phyloP scores from a whole-genome alignment of 2,329 filamentous ascomycete genomes.

The Arthroderma uncinatum region DNA sequence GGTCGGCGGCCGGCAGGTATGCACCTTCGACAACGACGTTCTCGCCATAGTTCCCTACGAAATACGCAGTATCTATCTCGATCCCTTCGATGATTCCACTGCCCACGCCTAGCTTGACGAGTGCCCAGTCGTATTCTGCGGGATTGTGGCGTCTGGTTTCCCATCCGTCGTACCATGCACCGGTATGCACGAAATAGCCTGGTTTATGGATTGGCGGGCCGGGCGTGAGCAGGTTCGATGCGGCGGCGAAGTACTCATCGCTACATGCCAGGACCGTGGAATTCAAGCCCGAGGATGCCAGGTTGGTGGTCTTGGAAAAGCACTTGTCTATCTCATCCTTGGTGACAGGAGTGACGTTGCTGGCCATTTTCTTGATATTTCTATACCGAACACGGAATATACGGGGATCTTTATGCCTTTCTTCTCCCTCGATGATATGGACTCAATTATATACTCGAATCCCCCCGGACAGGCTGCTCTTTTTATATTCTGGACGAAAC shows the following conservation, averaged over 20 bases:
- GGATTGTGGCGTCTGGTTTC: slow-evolving; percentile 52
- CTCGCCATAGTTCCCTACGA: slow-evolving; percentile 38
- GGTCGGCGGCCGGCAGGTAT: slow-evolving; percentile 13
- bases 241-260: slow-evolving; percentile 52
- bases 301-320: slow-evolving; percentile 45
- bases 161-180: slow-evolving; percentile 56
- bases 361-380: neutral
- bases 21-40: slow-evolving; percentile 32
- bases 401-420: no score
- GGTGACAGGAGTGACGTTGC: slow-evolving; percentile 25
- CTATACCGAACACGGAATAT: no score
- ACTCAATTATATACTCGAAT: no score
- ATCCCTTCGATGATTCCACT: slow-evolving; percentile 31
- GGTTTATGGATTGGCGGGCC: slow-evolving; percentile 46
- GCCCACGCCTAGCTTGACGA: slow-evolving; percentile 46
- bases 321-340: slow-evolving; percentile 42
- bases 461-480: neutral
- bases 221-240: slow-evolving; percentile 48
- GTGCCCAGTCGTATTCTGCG: slow-evolving; percentile 48
- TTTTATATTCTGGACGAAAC: neutral
- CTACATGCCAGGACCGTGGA: slow-evolving; percentile 45
- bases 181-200: slow-evolving; percentile 48
- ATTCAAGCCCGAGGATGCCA: slow-evolving; percentile 37
- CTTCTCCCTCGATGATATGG: no score
- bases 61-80: slow-evolving; percentile 37